A percentile compares a stretch with the other conserved stretches of the same genome.
Conservation (phyloP, 2,329 filamentous ascomycete genomes). For the Graphilbum fragrans region DNA sequence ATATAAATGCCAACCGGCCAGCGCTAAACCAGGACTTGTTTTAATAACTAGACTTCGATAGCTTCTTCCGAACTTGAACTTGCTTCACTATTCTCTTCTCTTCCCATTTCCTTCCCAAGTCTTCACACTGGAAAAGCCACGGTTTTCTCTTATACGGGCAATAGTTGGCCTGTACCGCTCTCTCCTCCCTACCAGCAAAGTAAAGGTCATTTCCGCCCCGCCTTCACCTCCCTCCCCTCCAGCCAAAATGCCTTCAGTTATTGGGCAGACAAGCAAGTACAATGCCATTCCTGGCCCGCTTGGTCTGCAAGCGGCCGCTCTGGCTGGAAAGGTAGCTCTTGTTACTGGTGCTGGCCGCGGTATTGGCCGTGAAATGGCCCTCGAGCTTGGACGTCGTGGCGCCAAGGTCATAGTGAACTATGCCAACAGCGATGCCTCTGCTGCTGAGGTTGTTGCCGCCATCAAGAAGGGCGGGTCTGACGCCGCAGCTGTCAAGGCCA, state of each 20-base stretch:
- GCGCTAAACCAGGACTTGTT: too few species aligned
- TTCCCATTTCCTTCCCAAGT: too few species aligned
- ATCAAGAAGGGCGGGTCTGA: conserved; percentile 12
- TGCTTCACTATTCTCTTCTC: too few species aligned
- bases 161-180: too few species aligned
- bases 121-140: too few species aligned
- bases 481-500: conserved; percentile 18
- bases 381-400: conserved; percentile 20
- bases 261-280: conserved; percentile 15
- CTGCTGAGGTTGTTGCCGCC: conserved; percentile 10
- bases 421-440: conserved; percentile 13
- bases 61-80: too few species aligned
- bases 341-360: conserved; percentile 33
- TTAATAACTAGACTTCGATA: too few species aligned
- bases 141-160: too few species aligned
- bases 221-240: not conserved
- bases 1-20: too few species aligned
- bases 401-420: conserved; percentile 23
- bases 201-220: too few species aligned
- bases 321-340: conserved; percentile 15
- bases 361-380: conserved; percentile 49
- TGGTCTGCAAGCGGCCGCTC: conserved; percentile 16
- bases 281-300: conserved; percentile 20
- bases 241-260: conserved; percentile 12
- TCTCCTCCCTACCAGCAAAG: too few species aligned